Base-by-base conservation (phyloP, 2,329 filamentous ascomycete genomes). In the Trichoderma endophyticum region DNA sequence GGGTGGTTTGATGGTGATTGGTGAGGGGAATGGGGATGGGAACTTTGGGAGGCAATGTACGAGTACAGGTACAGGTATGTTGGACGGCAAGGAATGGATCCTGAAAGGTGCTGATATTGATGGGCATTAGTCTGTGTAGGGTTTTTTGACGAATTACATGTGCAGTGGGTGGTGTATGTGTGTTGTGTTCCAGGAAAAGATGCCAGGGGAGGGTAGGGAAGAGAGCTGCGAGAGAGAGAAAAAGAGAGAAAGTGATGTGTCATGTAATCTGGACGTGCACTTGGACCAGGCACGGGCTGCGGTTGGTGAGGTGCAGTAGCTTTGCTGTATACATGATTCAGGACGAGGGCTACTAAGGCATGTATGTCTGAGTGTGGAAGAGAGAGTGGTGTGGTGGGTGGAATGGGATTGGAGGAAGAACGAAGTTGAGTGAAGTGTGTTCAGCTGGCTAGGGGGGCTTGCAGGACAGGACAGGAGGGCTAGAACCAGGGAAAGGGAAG, bases 321-420 rank as follows among this genome's bases (percentile, higher is more conserved):
- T 18, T 32, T 24, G 18, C 11, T 21, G 7, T 32, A 54, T 32
- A 54, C 61, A 51, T 51, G 39, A 30, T 7, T 59, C 56, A 59
- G 56, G 61, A 64, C 28, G 11, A 24, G 6, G 32, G 26, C 18
- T 14, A 51, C 61, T 64, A 64, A 64, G 2, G 21, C 30, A 54
- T 65, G 62, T 24, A 34, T 65, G 62, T 65, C 43, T 65, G 62
- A 65, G 62, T 65, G 39, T 59, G 56, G 56, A 39, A 39, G 56
- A 28, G 24, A 30, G 12, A 32, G 43, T 3, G 62, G 21, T 21
- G 62, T 34, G 62, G 62, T 28, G 14, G 12, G 43, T 9, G n/a
- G n/a, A 2, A 54, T 54, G 62, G 62, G 43, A 65, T 65, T 65
- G 62, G 62, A 54, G 28, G 62, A 54, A 14, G 28, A 54, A 11